Evolutionary conservation across 257 asterid species (phyloP), one percentile per base, ranked within the genome.

Genomic region (Paulownia fortunei): DNA sequence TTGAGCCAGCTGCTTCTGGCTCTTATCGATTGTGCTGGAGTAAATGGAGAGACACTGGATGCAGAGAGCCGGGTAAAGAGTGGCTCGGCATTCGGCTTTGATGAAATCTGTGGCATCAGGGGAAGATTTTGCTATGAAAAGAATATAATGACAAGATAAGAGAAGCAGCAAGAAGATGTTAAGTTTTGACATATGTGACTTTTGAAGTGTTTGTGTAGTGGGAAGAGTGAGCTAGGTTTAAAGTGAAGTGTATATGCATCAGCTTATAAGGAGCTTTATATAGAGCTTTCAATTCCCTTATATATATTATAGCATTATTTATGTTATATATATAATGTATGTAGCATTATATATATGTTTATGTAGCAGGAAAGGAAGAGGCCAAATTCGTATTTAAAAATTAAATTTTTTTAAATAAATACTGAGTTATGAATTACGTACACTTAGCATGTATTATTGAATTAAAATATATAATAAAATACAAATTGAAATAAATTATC

Each of bases 11-110:
- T 78, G 90, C 63, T 63, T 67, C 16, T 84, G 86, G 71, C 83
- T 84, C 9, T 69, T 76, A 55, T 79, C 83, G 59, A 86, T 80
- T 6, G 73, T 76, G 76, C 42, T 49, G 60, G 96, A 80, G 78
- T 81, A 82, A 24, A 46, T 67, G 12, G 85, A 72, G 70, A 90
- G 96, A 18, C 74, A 80, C 2, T 79, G 74, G 51, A 87, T 6
- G 84, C 96, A 90, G 19, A 87, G 70, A 5, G 83, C 30, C 18
- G 93, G 93, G 81, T 84, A 89, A 3, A 79, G 82, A 3, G 94
- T 88, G 82, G 86, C 74, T 70, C 19, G 47, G 80, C 96, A 90
- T 68, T 90, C 86, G 51, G 74, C 49, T 66, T 60, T 39, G 81
- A 88, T 82, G 89, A 87, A 90, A 24, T 64, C 54, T 42, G 77